Evolutionary conservation across 805 yeast species (phyloP), one percentile per base, ranked within the genome.

Genomic region (Pichia kluyveri): DNA sequence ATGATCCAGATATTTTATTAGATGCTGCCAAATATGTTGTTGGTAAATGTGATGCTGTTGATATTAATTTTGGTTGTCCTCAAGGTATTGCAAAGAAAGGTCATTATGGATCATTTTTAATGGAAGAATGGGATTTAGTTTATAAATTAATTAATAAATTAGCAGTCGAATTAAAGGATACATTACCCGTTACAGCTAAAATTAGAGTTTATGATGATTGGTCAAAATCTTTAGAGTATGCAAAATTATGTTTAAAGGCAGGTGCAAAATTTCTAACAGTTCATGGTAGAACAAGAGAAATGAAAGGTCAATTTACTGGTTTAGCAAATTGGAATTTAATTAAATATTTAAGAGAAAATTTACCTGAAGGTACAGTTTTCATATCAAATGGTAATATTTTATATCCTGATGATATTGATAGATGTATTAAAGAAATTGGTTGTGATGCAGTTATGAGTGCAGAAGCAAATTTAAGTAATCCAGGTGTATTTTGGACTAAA

Each of bases 401-500:
- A 42, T 93, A 93, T 59, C 86, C 95, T 0, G 85, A 82, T 40
- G 98, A 93, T 62, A 70, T 91, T 26, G 71, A 72, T 1, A 72
- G 93, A 51, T 85, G 96, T 62, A 61, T 79, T 41, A 72, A 71
- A 2, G 74, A 69, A 9, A 79, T 87, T 5, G 69, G 68, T 0
- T 85, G 93, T 54, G 97, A 93, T 66, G 96, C 89, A 0, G 93
- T 93, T 17, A 93, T 93, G 99, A 82, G 95, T 40, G 99, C 99
- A 1, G 99, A 93, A 65, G 96, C 96, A 1, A 89, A 89, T 60
- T 69, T 93, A 36, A 86, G 82, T 67, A 93, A 93, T 58, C 99
- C 99, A 0, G 97, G 95, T 8, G 80, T 90, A 1, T 91, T 93
- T 62, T 77, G 81, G 82, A 68, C 76, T 2, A 63, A 67, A 42